phyloP scores from a whole-genome alignment of 805 yeast genomes.

The Candida piceae region DNA sequence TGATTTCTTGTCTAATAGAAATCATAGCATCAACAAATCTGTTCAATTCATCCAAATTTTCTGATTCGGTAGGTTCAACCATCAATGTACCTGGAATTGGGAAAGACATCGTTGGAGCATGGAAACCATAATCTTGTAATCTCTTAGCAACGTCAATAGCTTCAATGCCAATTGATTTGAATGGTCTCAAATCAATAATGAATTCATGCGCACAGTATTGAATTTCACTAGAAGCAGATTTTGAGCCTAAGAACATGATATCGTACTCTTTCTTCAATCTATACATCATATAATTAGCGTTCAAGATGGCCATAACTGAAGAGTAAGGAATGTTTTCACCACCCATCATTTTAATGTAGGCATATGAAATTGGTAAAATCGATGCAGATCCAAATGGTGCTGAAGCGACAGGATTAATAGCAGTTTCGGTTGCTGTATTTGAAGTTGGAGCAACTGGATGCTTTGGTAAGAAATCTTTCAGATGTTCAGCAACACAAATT shows the following conservation, averaged over 20 bases:
- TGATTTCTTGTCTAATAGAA: conserved; percentile 77
- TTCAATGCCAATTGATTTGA: conserved; percentile 75
- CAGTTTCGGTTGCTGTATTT: conserved; percentile 35
- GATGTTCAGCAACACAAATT: conserved; percentile 82
- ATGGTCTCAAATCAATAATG: conserved; percentile 83
- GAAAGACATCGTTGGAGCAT: conserved; percentile 98
- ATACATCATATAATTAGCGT: conserved; percentile 93
- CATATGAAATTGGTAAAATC: conserved; percentile 87
- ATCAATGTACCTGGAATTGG: conserved; percentile 96
- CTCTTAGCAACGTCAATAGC: conserved; percentile 97
- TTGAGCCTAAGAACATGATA: conserved; percentile 64
- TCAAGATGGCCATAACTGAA: conserved; percentile 87
- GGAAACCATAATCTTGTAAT: conserved; percentile 96
- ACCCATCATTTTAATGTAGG: conserved; percentile 94
- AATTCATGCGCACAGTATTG: conserved; percentile 96
- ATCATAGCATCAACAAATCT: conserved; percentile 86
- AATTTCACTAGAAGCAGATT: conserved; percentile 27
- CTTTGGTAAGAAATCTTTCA: conserved; percentile 75
- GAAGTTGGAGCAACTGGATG: conserved; percentile 62
- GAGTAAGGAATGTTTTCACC: conserved; percentile 76
- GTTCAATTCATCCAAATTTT: conserved; percentile 80
- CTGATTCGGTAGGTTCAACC: conserved; percentile 98
- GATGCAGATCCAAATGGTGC: conserved; percentile 97
- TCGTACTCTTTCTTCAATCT: conserved; percentile 66
- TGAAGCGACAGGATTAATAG: conserved; percentile 74